Evolutionary conservation across 768 basidiomycete species (phyloP), one percentile per base, ranked within the genome.

Genomic region (Termitomyces sp.): DNA sequence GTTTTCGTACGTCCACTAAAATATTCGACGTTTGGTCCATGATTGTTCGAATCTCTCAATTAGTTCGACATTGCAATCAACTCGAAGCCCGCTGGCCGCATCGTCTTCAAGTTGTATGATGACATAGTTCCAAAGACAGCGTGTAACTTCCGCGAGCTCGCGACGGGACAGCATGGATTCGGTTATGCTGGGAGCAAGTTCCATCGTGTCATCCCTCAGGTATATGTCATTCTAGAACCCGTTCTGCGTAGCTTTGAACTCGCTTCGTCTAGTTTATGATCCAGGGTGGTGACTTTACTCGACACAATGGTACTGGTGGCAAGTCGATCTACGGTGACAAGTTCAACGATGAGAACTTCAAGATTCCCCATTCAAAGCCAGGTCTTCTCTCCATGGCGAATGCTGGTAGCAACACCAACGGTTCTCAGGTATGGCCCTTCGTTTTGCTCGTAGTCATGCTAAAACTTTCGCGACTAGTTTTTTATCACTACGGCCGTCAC

Each of bases 331-430:
- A 92, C 64, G 93, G 92, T 35, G 78, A 81, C 58, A 86, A 84
- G 67, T 94, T 95, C 71, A 13, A 59, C 82, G 87, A 89, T 59
- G 87, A 91, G 74, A 90, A 85, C 75, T 92, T 91, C 71, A 68
- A 75, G 56, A 68, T 82, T 57, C 78, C 75, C 60, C 90, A 92
- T 70, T 70, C 73, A 63, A 82, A 80, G 65, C 81, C 85, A 9
- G 86, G 81, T 65, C 72, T 90, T 22, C 79, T 92, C 61, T 88
- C 87, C 43, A 91, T 92, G 90, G 95, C 95, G 40, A 97, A 91
- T 64, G 90, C 92, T 36, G 92, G 93, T 51, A 76, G 76, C 1
- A 82, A 88, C 73, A 90, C 89, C 40, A 91, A 90, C 58, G 89
- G 92, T 36, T 92, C 89, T 14, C 90, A 90, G 70, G 82, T 85